phyloP scores from a whole-genome alignment of 2,329 filamentous ascomycete genomes.

The Botryotinia narcissicola region DNA sequence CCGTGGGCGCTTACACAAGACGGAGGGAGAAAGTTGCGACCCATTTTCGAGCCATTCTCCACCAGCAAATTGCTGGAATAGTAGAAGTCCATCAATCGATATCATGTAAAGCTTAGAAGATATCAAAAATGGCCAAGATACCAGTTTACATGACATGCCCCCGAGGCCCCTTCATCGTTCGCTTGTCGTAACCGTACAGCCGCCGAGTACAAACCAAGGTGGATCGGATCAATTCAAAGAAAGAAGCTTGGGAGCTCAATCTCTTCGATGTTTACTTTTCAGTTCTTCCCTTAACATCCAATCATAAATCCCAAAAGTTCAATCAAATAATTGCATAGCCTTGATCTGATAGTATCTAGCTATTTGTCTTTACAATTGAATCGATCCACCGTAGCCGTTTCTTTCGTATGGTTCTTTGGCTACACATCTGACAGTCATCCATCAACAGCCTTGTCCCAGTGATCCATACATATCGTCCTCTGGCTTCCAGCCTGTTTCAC shows the following conservation, averaged over 20 bases:
- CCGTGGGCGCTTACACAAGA: conserved; percentile 7
- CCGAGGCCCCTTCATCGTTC: conserved; percentile 4
- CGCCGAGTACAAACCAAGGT: conserved; percentile 1
- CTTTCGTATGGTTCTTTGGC: neutral
- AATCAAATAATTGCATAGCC: conserved; percentile 11
- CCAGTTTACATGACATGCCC: neutral
- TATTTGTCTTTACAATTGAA: neutral
- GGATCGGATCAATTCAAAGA: neutral
- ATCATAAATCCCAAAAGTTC: neutral
- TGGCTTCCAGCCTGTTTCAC: conserved; percentile 9
- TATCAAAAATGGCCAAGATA: neutral
- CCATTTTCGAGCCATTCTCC: neutral
- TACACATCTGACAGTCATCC: neutral
- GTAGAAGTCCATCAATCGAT: neutral
- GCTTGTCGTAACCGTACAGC: neutral
- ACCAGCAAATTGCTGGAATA: neutral
- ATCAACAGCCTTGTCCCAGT: conserved; percentile 9
- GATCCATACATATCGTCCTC: neutral
- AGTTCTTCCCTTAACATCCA: neutral
- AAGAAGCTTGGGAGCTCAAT: neutral
- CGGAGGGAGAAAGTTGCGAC: neutral
- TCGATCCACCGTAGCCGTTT: neutral
- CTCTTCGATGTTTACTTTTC: neutral
- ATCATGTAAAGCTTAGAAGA: conserved; percentile 9
- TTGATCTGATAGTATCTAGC: neutral